phyloP scores from a whole-genome alignment of 2,329 filamentous ascomycete genomes.

The Phoma herbarum region DNA sequence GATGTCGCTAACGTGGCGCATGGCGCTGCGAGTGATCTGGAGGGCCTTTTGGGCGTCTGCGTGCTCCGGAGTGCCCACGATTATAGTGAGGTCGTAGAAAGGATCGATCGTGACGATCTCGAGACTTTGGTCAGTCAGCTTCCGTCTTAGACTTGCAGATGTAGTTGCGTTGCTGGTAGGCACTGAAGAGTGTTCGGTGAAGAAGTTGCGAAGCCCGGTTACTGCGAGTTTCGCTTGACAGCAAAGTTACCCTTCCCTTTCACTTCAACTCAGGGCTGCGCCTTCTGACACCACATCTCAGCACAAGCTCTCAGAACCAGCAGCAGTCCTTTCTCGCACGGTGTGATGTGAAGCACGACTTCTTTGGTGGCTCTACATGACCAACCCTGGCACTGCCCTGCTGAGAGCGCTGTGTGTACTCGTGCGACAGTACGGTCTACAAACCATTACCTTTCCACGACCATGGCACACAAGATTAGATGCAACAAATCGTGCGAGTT shows the following conservation, averaged over 20 bases:
- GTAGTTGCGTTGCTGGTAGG: not conserved
- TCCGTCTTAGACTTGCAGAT: not conserved
- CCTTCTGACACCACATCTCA: not conserved
- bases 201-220: not conserved
- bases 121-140: not conserved
- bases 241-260: not conserved
- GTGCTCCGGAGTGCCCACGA: conserved; percentile 11
- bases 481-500: not conserved
- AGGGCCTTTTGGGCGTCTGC: conserved; percentile 4
- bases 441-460: not conserved
- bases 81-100: conserved; percentile 18
- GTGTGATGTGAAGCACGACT: not conserved
- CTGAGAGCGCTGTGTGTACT: not conserved
- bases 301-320: not conserved
- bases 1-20: conserved; percentile 15
- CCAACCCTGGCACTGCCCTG: not conserved
- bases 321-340: not conserved
- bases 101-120: conserved; percentile 10
- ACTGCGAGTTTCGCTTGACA: not conserved
- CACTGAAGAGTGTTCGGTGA: not conserved
- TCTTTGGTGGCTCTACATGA: not conserved
- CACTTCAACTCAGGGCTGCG: not conserved
- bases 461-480: not conserved
- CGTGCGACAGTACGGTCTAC: not conserved
- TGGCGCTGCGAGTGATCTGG: conserved; percentile 6